Evolutionary conservation across 371 early-diverging fungal genomes (phyloP), one percentile per base, ranked within the genome.

Genomic region (Cladochytrium tenue): DNA sequence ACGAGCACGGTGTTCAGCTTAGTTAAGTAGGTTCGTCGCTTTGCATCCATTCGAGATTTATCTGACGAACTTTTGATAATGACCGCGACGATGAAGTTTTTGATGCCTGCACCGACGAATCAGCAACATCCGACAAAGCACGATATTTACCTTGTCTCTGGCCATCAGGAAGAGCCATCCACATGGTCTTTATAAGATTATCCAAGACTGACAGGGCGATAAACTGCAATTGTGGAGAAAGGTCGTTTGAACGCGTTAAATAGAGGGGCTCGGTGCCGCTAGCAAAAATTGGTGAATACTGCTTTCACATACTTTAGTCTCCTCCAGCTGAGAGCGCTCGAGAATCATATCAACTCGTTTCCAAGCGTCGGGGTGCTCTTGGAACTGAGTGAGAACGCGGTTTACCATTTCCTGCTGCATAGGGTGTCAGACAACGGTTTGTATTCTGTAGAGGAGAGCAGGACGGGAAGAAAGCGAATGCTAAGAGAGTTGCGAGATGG

Each of bases 321-420:
- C 88, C 51, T 89, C 69, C 15, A 86, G 80, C 71, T 78, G 85
- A 25, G 96, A 93, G 36, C 89, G 87, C 63, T 93, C 94, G 61
- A 99, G 79, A 74, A 99, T 98, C 26, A 81, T 82, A 76, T 99
- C 99, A 20, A 95, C 97, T 64, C 92, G 86, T 62, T 90, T 90
- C 99, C 99, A 99, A 50, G 98, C 88, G 57, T 96, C 95, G 34
- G 96, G 97, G 70, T 97, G 91, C 53, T 96, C 95, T 81, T 96
- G 94, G 74, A 99, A 99, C 78, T 94, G 92, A 28, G 93, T 89
- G 72, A 97, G 78, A 32, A 93, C 72, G 72, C 86, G 84, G 70
- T 90, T 88, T 31, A 96, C 96, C 59, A 77, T 76, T 75, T 87
- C 84, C 87, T 91, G 94, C 95, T 95, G 78, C 7, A n/a, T 13